Percentiles rank a stretch among this genome's conserved stretches.
Evolutionary conservation across 2,329 filamentous ascomycete genomes (phyloP).

Genomic region (Sporothrix luriei): DNA sequence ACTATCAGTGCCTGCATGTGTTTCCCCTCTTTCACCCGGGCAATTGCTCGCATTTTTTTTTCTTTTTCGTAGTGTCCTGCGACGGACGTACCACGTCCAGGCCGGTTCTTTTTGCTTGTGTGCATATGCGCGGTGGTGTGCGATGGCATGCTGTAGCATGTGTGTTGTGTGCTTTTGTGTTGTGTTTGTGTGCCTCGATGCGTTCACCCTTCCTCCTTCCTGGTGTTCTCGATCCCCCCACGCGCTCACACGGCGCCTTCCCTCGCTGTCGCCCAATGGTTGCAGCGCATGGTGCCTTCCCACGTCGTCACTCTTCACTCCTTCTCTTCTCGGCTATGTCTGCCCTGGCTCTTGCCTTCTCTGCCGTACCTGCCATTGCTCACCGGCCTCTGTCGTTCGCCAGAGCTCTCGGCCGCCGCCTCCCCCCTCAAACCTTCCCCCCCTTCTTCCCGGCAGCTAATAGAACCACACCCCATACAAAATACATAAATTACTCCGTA

Average conservation of each 20-base stretch:
- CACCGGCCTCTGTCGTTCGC: slow-evolving; percentile 15
- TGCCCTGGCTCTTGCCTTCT: neutral
- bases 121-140: slow-evolving; percentile 14
- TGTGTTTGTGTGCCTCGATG: neutral
- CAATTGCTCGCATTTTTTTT: slow-evolving; percentile 32
- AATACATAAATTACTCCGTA: neutral
- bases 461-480: slow-evolving; percentile 15
- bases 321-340: neutral
- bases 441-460: neutral
- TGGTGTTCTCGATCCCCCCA: slow-evolving; percentile 8
- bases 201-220: slow-evolving; percentile 17
- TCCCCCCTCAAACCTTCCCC: no score
- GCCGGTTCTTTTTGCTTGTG: neutral
- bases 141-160: neutral
- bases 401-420: neutral
- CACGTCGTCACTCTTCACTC: neutral
- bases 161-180: neutral
- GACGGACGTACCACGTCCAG: neutral
- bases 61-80: slow-evolving; percentile 17
- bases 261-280: slow-evolving; percentile 17
- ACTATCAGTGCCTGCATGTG: slow-evolving; percentile 5
- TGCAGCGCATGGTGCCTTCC: slow-evolving; percentile 16
- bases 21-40: neutral
- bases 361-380: slow-evolving; percentile 15
- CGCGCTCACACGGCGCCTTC: slow-evolving; percentile 19